Evolutionary conservation across 495 filamentous ascomycete species (phyloP).

Genomic region (Penicillium steckii): DNA sequence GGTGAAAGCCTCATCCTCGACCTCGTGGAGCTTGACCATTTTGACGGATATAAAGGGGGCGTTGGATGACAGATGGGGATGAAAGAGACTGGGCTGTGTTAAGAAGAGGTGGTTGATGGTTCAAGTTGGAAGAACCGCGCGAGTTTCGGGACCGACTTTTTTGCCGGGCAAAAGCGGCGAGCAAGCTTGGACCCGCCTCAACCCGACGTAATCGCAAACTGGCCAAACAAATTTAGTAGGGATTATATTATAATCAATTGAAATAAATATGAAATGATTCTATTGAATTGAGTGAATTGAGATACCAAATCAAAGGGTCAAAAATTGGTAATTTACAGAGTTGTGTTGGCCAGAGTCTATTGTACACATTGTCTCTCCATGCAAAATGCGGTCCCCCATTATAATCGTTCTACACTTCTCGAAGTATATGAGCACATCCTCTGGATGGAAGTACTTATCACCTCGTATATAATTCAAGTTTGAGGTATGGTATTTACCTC

Average conservation of each 20-base stretch:
- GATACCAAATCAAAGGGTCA: too few species aligned
- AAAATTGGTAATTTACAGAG: conserved; percentile 26
- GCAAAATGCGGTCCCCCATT: conserved; percentile 3
- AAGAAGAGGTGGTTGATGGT: conserved; percentile 27
- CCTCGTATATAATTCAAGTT: not conserved
- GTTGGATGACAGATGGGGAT: not conserved
- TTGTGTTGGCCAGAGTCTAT: conserved; percentile 20
- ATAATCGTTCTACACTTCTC: not conserved
- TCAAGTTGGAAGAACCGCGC: conserved; percentile 21
- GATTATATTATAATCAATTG: too few species aligned
- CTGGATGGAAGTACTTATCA: not conserved
- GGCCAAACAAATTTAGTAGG: not conserved
- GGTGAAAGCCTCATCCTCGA: conserved; percentile 91
- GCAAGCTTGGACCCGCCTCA: conserved; percentile 28
- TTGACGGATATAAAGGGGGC: conserved; percentile 37
- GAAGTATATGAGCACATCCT: conserved; percentile 1
- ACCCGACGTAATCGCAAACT: conserved; percentile 6
- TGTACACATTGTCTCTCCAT: conserved; percentile 21
- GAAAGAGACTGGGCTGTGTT: too few species aligned
- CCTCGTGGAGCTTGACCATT: conserved; percentile 97
- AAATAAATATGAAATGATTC: too few species aligned
- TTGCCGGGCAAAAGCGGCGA: conserved; percentile 48
- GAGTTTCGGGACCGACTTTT: conserved; percentile 41
- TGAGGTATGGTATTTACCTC: conserved; percentile 37
- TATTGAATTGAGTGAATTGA: too few species aligned